Base-by-base conservation (phyloP, 345 rosid genomes). In the Boechera divaricarpa region DNA sequence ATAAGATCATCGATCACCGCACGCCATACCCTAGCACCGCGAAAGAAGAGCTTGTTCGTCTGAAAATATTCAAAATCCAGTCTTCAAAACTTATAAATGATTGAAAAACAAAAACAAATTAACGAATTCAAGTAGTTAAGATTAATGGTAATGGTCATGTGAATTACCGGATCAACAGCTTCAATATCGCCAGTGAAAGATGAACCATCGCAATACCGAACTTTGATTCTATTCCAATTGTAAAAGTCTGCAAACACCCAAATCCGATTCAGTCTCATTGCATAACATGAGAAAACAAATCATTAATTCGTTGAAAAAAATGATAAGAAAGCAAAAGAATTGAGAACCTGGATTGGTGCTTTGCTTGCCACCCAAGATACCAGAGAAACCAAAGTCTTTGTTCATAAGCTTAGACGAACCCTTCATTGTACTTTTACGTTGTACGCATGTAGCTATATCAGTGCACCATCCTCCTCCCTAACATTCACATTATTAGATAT, bases 191-290 rank as follows among this genome's bases (percentile, higher is more conserved):
- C 98, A 0, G 99, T 91, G 77, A 87, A 95, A 0, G 99, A 95
- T 62, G 98, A 81, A 18, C 98, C 99, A 71, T 95, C 98, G 48
- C 99, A 95, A 74, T 95, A 95, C 69, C 98, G 75, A 72, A 95
- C 87, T 90, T 90, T 93, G 59, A 95, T 86, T 70, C 91, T 81
- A 47, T 95, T 95, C 99, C 99, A 95, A 54, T 91, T 87, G 82
- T 87, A 84, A 73, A 91, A 91, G 61, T 90, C 99, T 95, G 47
- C 38, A n/a, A 4, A 53, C 69, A 7, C 2, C 35, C n/a, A 45
- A 70, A 3, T 21, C 8, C 10, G 1, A 21, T 35, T 66, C 5
- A 56, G 51, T 36, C 13, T 51, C 10, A 66, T 66, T 66, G 39
- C 24, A 44, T 49, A 3, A 28, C 26, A 53, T 53, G 44, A 62